These are phyloP conservation scores for Colletotrichum incanum DNA, from an alignment of 2,329 filamentous ascomycete genomes.

Conservation along the genomic window DNA sequence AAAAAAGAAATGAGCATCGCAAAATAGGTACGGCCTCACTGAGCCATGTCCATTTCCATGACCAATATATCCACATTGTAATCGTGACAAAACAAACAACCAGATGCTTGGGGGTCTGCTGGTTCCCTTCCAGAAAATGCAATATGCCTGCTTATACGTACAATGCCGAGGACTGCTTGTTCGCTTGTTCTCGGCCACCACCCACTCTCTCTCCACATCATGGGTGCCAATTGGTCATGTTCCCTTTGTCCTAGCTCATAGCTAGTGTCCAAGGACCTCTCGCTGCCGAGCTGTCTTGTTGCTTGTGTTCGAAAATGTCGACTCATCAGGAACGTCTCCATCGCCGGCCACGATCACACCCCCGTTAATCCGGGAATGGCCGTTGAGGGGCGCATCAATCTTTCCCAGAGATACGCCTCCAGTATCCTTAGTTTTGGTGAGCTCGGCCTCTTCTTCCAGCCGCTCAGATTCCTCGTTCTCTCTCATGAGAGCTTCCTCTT, in stretches of 20 bases:
- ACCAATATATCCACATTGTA: constrained; percentile 33
- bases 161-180: constrained; percentile 32
- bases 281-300: constrained; percentile 29
- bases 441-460: constrained; percentile 56
- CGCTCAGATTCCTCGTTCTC: constrained; percentile 71
- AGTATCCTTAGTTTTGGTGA: constrained; percentile 23
- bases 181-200: constrained; percentile 3
- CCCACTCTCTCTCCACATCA: not conserved
- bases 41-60: constrained; percentile 10
- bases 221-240: not conserved
- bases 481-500: constrained; percentile 65
- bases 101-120: constrained; percentile 32
- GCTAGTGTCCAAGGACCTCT: constrained; percentile 45
- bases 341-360: constrained; percentile 29
- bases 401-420: not conserved
- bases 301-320: constrained; percentile 18
- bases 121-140: constrained; percentile 39
- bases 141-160: constrained; percentile 41
- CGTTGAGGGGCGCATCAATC: constrained; percentile 7
- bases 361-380: constrained; percentile 25
- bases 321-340: constrained; percentile 5
- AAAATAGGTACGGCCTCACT: constrained; percentile 3
- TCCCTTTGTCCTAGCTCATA: not conserved
- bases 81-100: constrained; percentile 26
- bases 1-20: not conserved